phyloP scores from a whole-genome alignment of 306 rosid species.

The Castanea crenata region DNA sequence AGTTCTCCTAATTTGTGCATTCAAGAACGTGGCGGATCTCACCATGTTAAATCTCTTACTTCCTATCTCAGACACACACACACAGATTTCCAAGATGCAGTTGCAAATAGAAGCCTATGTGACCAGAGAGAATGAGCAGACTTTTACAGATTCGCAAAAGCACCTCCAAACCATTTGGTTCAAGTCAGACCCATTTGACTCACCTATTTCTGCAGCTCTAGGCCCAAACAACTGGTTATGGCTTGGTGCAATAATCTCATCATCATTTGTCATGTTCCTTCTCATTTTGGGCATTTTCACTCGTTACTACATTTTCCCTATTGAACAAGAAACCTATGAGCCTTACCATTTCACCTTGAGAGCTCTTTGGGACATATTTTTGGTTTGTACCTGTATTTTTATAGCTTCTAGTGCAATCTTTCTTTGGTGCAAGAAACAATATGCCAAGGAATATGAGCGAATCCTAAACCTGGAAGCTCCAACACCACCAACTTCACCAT shows the following conservation, averaged over 20 bases:
- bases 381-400: conserved; percentile 36
- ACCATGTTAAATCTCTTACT: conserved; percentile 41
- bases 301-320: conserved; percentile 41
- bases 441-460: conserved; percentile 22
- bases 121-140: conserved; percentile 36
- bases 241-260: conserved; percentile 36
- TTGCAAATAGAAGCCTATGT: conserved; percentile 47
- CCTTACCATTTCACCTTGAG: conserved; percentile 33
- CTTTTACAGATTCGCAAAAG: conserved; percentile 7
- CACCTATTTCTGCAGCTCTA: conserved; percentile 26
- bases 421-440: conserved; percentile 33
- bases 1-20: conserved; percentile 43
- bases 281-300: conserved; percentile 32
- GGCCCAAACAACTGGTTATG: conserved; percentile 45
- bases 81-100: conserved; percentile 13
- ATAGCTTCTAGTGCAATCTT: conserved; percentile 29
- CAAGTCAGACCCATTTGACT: conserved; percentile 35
- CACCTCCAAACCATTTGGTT: conserved; percentile 31
- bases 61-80: conserved; percentile 27
- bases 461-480: conserved; percentile 14
- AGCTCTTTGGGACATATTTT: conserved; percentile 45
- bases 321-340: conserved; percentile 17
- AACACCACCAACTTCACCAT: conserved; percentile 20
- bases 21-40: conserved; percentile 44
- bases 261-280: conserved; percentile 41